Base-by-base conservation (phyloP, 2,329 filamentous ascomycete genomes). In the Calonectria crousiana region DNA sequence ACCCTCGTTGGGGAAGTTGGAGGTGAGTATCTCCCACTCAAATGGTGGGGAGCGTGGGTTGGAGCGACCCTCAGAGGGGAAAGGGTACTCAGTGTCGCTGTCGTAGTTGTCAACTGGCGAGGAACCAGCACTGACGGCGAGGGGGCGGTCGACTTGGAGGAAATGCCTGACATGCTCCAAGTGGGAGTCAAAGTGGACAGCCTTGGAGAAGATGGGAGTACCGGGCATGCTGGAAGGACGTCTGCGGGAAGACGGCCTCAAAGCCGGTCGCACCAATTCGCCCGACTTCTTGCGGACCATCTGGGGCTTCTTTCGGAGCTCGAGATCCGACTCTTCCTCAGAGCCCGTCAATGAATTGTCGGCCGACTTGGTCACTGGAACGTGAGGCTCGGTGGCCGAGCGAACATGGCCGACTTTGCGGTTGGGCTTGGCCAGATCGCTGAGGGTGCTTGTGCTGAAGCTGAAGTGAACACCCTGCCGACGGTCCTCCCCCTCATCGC, bases 221-320 rank as follows among this genome's bases (percentile, higher is more conserved):
- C 97, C 97, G 11, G 97, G 97, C 95, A 98, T 98, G 87, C 96
- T 98, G 4, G 95, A 98, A 0, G 96, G 96, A 72, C 97, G 92
- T 77, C 95, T 90, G 77, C 91, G 91, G n/a, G 94, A 94, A 16
- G 95, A 89, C 49, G 93, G 92, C 66, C 97, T 93, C 67, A 99
- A 90, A 26, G 97, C 97, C 16, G 97, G 97, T 80, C 97, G 93
- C 72, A 99, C 97, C 44, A 99, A 90, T 86, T 99, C 97, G 41
- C 97, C 97, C 49, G 97, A 98, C 89, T 99, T 99, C 88, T 99
- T 99, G 81, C 97, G 93, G 14, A 99, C 93, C 92, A 98, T 97
- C 69, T 93, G 92, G n/a, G 96, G 95, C 86, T 97, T 97, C 80
- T 87, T 89, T 76, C 83, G 84, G 74, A 90, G 80, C 71, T 93